Base-by-base conservation (phyloP, 371 early-diverging fungal genomes). In the Encephalitozoon romaleae region DNA sequence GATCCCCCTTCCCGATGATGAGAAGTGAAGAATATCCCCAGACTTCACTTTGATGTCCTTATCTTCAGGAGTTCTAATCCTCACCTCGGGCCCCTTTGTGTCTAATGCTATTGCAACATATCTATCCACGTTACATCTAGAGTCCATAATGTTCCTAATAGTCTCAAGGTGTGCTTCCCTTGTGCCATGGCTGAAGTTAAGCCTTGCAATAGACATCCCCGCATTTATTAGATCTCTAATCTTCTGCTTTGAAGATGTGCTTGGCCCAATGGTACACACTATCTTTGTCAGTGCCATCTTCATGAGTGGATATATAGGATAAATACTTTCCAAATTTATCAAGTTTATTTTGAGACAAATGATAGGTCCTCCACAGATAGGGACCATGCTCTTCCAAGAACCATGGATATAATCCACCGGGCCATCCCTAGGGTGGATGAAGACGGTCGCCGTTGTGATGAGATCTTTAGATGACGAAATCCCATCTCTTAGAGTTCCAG, bases 161-260 rank as follows among this genome's bases (percentile, higher is more conserved):
- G 86, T 81, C 53, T 85, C 21, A 30, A 43, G 51, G 28, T 69
- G 76, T 2, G 23, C 39, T 55, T 85, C 87, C 23, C 85, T 81
- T 12, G 83, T 77, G 53, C 84, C 87, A 81, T 89, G 89, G 78
- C 84, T 84, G 75, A 88, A 76, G 77, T 89, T 89, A 21, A 89
- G 90, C 76, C 98, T 90, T 63, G 90, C 92, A 73, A 98, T 91
- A 84, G 91, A 93, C 89, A 96, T 90, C 66, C 98, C 98, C 12
- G 92, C 81, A 53, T 85, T 78, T 28, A 86, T 74, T 39, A 89
- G 81, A 23, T 82, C 28, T 49, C 54, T 43, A 9, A 88, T 68
- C 55, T 55, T 78, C 51, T 86, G 67, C 75, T 80, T 39, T 15
- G 73, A 65, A 15, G 45, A 59, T 9, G 74, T 41, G 8, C 25